These are phyloP conservation scores for Neopestalotiopsis sp. DNA, from an alignment of 2,329 filamentous ascomycete species.

Conservation along the genomic window DNA sequence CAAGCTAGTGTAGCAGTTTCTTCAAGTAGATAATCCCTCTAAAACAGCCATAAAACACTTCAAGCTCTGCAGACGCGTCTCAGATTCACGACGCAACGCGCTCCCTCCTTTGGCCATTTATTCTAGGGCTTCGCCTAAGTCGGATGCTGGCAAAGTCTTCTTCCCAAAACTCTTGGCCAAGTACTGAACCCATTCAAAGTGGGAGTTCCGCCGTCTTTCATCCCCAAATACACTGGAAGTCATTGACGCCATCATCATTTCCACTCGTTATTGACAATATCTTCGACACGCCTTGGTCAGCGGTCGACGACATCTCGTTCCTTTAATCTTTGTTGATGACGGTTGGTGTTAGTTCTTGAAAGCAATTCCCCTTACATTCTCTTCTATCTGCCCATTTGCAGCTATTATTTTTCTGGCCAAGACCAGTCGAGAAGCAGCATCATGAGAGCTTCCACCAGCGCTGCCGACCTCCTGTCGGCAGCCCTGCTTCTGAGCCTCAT, in stretches of 20 bases:
- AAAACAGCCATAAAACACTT: neutral
- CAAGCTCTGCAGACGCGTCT: neutral
- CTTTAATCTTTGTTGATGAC: neutral
- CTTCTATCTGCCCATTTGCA: neutral
- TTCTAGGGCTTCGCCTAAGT: neutral
- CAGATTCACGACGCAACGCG: neutral
- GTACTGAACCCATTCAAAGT: neutral
- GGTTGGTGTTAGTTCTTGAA: neutral
- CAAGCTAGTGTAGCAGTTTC: neutral
- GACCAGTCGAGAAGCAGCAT: conserved; percentile 19
- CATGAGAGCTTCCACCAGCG: conserved; percentile 43
- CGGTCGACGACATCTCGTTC: neutral
- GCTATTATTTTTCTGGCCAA: neutral
- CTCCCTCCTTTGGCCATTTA: neutral
- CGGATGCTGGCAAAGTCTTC: neutral
- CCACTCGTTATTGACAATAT: neutral
- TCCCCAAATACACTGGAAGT: neutral
- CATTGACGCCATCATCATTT: neutral
- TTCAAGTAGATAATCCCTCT: neutral
- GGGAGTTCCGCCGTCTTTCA: neutral
- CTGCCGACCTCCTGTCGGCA: conserved; percentile 39
- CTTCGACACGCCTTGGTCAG: neutral
- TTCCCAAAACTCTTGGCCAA: neutral
- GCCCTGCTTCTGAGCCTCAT: conserved; percentile 32
- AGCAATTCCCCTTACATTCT: neutral